These are phyloP conservation scores for Infundibulicybe gibba DNA, from an alignment of 768 basidiomycete genomes.

Conservation along the genomic window DNA sequence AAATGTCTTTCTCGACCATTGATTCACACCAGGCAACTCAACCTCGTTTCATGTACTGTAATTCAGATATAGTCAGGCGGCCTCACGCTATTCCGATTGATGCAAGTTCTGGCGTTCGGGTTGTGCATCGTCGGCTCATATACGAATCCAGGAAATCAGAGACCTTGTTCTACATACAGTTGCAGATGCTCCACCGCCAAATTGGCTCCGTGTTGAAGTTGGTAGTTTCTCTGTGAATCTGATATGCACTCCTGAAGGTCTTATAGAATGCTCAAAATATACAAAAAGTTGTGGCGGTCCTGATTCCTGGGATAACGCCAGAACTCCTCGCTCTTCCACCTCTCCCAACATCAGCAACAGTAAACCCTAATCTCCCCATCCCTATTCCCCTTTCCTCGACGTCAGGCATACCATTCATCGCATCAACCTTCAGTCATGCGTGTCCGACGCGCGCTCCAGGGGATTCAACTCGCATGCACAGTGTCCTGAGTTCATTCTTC, in stretches of 20 bases:
- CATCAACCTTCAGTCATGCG: constrained; percentile 85
- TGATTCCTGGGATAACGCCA: constrained; percentile 85
- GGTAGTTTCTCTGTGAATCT: constrained; percentile 15
- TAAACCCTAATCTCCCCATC: constrained; percentile 43
- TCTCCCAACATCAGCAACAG: constrained; percentile 63
- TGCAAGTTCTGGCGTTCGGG: constrained; percentile 39
- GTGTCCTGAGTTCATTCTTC: constrained; percentile 80
- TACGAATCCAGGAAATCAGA: constrained; percentile 66
- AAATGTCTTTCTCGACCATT: neutral
- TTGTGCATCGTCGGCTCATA: neutral
- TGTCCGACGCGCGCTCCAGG: constrained; percentile 93
- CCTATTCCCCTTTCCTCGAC: constrained; percentile 31
- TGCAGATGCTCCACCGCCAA: constrained; percentile 79
- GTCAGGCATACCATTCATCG: constrained; percentile 59
- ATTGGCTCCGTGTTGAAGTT: constrained; percentile 86
- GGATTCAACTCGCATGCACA: constrained; percentile 81
- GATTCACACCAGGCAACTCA: constrained; percentile 37
- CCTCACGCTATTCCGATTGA: constrained; percentile 77
- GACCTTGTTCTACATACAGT: constrained; percentile 82
- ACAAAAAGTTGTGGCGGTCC: constrained; percentile 72
- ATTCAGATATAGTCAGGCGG: constrained; percentile 68
- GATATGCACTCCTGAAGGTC: neutral
- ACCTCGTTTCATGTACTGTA: constrained; percentile 81
- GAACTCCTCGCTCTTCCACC: constrained; percentile 71
- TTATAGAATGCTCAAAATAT: constrained; percentile 69